phyloP scores from a whole-genome alignment of 306 rosid species.

The Benincasa hispida region DNA sequence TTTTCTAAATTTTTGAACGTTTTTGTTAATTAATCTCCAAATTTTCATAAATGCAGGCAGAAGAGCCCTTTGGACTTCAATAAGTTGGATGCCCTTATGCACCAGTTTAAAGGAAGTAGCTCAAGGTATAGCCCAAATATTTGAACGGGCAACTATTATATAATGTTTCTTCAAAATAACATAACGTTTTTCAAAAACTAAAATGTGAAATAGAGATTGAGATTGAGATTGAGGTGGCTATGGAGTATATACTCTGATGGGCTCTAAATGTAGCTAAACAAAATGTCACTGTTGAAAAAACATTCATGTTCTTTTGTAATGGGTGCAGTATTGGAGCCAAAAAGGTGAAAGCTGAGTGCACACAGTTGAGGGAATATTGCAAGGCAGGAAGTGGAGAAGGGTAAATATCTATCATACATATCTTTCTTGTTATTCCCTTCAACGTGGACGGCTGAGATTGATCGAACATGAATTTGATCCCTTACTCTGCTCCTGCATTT shows the following conservation, averaged over 20 bases:
- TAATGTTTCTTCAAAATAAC: background rate
- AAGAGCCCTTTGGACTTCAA: conserved; percentile 50
- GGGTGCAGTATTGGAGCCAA: conserved; percentile 85
- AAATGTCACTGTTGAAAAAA: conserved; percentile 4
- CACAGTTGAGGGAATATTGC: conserved; percentile 68
- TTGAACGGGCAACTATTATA: background rate
- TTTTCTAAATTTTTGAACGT: background rate
- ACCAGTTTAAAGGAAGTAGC: conserved; percentile 92
- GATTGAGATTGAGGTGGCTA: background rate
- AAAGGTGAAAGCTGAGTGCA: conserved; percentile 84
- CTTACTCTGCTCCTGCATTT: background rate
- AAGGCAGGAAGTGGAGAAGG: conserved; percentile 61
- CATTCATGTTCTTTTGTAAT: conserved; percentile 12
- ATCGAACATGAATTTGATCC: background rate
- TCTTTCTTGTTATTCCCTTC: background rate
- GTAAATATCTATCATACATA: conserved; percentile 22
- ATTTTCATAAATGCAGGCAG: conserved; percentile 30
- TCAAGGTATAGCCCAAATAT: conserved; percentile 46
- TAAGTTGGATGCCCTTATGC: conserved; percentile 62
- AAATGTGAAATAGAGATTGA: too few relatives aligned
- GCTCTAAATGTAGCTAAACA: conserved; percentile 19
- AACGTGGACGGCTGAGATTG: conserved; percentile 11
- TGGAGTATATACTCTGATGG: conserved; percentile 28
- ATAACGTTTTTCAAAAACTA: background rate
- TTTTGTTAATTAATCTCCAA: background rate